A percentile compares a stretch with the other conserved stretches of the same genome.
Conservation (phyloP, 306 rosid species). For the Chamaecrista fasciculata region DNA sequence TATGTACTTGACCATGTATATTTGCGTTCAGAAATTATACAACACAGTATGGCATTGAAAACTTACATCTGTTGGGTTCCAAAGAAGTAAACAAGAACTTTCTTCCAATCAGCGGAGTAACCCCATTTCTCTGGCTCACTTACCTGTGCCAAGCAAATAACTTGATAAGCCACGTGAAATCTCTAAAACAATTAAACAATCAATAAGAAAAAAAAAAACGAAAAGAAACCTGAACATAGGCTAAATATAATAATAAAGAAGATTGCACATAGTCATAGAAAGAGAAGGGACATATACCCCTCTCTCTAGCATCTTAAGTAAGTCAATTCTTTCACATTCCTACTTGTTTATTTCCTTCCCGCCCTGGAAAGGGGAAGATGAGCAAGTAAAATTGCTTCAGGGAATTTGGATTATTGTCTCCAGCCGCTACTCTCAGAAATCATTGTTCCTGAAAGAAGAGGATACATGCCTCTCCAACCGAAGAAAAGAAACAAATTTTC, state of each 20-base stretch:
- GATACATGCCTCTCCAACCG: background rate
- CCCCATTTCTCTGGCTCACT: constrained; percentile 93
- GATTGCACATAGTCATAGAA: background rate
- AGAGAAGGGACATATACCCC: background rate
- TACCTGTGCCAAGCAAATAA: constrained; percentile 60
- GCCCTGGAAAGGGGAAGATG: background rate
- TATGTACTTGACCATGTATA: background rate
- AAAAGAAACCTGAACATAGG: background rate
- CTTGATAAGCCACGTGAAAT: constrained; percentile 27
- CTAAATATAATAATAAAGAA: background rate
- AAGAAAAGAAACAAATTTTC: background rate
- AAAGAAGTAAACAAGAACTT: constrained; percentile 86
- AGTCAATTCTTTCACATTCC: background rate
- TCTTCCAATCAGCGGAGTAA: constrained; percentile 77
- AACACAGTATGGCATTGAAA: constrained; percentile 16
- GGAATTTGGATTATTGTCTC: background rate
- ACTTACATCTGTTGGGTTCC: constrained; percentile 96
- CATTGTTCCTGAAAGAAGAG: background rate
- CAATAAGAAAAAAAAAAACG: background rate
- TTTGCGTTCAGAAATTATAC: background rate
- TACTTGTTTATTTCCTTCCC: background rate
- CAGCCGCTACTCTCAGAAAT: constrained; percentile 4
- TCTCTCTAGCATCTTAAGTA: background rate
- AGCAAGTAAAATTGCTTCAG: background rate
- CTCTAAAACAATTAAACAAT: background rate